Conservation (phyloP, 805 yeast species). For the Lipomyces mesembrius region DNA sequence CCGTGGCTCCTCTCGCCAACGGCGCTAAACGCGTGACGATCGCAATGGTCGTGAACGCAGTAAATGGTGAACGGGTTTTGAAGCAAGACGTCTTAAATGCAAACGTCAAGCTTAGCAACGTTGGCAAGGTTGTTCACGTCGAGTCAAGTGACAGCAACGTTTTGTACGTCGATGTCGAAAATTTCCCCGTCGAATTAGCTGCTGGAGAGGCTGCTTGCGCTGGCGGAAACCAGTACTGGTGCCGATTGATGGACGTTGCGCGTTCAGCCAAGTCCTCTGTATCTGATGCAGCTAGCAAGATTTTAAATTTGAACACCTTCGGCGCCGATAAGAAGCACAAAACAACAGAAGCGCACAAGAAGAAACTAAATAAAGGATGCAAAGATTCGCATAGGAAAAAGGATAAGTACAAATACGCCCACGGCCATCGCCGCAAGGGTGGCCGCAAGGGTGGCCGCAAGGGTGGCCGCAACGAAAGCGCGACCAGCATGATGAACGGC, state of each 20-base stretch:
- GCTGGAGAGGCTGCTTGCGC: constrained; percentile 7
- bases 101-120: background rate
- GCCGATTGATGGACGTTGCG: constrained; percentile 3
- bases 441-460: constrained; percentile 19
- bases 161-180: background rate
- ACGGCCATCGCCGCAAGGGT: background rate
- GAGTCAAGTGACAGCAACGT: background rate
- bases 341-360: background rate
- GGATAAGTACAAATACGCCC: background rate
- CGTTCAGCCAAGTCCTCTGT: constrained; percentile 4
- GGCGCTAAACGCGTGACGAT: background rate
- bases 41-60: background rate
- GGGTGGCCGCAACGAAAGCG: constrained; percentile 25
- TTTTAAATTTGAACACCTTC: background rate
- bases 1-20: background rate
- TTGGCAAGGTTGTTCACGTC: background rate
- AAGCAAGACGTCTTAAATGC: background rate
- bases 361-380: background rate
- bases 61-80: background rate
- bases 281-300: background rate
- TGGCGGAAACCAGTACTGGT: constrained; percentile 13
- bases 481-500: constrained; percentile 21
- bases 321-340: background rate
- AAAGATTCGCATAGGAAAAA: background rate
- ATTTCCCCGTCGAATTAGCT: background rate